Percentiles rank a stretch among this genome's conserved stretches.
Conservation (phyloP, 306 rosid species). For the Carpinus fangiana region DNA sequence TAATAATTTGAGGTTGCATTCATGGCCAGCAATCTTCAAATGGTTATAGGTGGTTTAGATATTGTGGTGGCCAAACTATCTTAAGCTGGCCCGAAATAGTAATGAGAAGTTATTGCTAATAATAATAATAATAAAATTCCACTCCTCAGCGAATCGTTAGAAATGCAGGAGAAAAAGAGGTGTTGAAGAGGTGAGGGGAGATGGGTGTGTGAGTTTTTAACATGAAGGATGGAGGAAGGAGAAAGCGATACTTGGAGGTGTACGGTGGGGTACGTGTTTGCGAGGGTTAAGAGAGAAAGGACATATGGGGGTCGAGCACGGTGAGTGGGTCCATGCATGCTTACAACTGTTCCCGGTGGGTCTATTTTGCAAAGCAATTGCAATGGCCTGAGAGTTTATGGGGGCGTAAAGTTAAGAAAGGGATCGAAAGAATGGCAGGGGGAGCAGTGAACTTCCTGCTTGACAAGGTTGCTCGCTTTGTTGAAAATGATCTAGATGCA, state of each 20-base stretch:
- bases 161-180: no score
- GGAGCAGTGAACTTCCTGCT: conserved; percentile 23
- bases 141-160: no score
- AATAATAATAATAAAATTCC: no score
- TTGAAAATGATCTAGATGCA: conserved; percentile 3
- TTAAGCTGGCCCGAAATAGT: no score
- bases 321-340: conserved; percentile 68
- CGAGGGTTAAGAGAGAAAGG: conserved; percentile 23
- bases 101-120: no score
- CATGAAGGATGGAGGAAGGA: conserved; percentile 45
- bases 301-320: conserved; percentile 40
- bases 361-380: no score
- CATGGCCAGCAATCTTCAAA: no score
- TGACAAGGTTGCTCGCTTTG: conserved; percentile 22
- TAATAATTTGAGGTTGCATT: no score
- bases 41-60: no score
- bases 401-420: not conserved
- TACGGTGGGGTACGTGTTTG: conserved; percentile 80
- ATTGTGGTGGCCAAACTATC: no score
- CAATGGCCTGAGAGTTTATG: not conserved
- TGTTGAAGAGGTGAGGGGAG: not conserved
- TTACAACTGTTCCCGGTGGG: conserved; percentile 30
- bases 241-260: conserved; percentile 61
- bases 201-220: conserved; percentile 6
- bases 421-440: conserved; percentile 24